Conservation (phyloP, 2,329 filamentous ascomycete genomes). For the Xylariales sp. region DNA sequence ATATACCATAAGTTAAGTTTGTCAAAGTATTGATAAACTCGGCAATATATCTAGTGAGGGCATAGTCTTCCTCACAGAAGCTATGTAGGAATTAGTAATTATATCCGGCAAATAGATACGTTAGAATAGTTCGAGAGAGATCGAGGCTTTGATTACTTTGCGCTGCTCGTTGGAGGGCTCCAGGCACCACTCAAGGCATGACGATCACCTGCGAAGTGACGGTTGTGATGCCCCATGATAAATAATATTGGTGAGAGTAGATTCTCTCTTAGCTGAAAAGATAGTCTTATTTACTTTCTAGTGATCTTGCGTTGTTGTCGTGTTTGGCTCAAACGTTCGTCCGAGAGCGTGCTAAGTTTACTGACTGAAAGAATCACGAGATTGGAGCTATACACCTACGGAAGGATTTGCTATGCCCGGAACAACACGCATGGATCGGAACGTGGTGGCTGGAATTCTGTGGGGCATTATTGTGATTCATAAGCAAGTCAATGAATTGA, state of each 20-base stretch:
- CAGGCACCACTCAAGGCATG: conserved; percentile 51
- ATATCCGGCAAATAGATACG: background rate
- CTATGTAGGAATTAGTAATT: conserved; percentile 37
- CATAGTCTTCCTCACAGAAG: conserved; percentile 64
- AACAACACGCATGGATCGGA: too few relatives aligned
- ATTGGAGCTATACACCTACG: too few relatives aligned
- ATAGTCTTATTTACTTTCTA: background rate
- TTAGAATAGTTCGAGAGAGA: background rate
- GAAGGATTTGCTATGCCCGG: too few relatives aligned
- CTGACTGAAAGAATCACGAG: too few relatives aligned
- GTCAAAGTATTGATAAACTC: conserved; percentile 66
- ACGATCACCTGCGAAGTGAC: conserved; percentile 52
- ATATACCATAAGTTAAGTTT: conserved; percentile 60
- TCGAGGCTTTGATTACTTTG: conserved; percentile 50
- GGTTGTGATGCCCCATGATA: conserved; percentile 53
- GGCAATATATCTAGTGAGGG: conserved; percentile 62
- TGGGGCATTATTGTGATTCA: too few relatives aligned
- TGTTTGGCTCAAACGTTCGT: too few relatives aligned
- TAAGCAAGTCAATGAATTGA: too few relatives aligned
- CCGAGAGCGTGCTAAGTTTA: too few relatives aligned
- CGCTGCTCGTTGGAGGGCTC: conserved; percentile 55
- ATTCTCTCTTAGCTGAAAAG: background rate
- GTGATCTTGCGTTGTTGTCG: too few relatives aligned
- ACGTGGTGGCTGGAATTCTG: too few relatives aligned
- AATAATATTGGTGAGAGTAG: background rate